Evolutionary conservation across 179 eudicot genomes (phyloP), one percentile per base, ranked within the genome.

Genomic region (Corrigiola litoralis): DNA sequence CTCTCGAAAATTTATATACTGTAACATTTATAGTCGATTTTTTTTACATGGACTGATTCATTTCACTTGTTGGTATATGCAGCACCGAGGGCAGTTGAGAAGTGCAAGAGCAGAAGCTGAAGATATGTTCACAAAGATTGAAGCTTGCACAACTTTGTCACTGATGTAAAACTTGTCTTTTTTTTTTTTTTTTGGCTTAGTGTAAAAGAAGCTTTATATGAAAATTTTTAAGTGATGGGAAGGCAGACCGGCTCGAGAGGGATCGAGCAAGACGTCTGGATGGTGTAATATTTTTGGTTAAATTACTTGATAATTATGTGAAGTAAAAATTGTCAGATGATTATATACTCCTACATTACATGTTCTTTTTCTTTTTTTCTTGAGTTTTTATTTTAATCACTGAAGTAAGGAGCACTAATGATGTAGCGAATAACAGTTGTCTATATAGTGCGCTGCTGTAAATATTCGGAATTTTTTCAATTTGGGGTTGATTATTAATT

Each of bases 81-180:
- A 76, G 84, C 84, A 46, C 84, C 84, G 38, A 74, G 84, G 17
- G 79, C 84, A 33, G 77, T 77, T 20, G 84, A 80, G 69, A 80
- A 71, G 41, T 68, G 79, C 77, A 77, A 80, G 71, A 74, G 55
- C 67, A 74, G 84, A 74, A 62, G 72, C 72, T 80, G 68, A 80
- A 53, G 57, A 51, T 34, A 36, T 36, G 8, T 13, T 29, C 20
- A 34, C 3, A 51, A 23, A 25, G 37, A 28, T 36, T 5, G 3
- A 47, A 2, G 5, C 28, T 24, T 23, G 27, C 72, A n/a, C 57
- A 75, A 58, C 25, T 44, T n/a, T 29, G 33, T 69, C 46, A 49
- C 45, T 23, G 59, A 65, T 75, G 75, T 75, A 75, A 70, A 75
- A 70, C 60, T 59, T 60, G 67, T 41, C 33, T 5, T 46, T 65